Conservation (phyloP, 768 basidiomycete species). For the Cystobasidium onofrii region DNA sequence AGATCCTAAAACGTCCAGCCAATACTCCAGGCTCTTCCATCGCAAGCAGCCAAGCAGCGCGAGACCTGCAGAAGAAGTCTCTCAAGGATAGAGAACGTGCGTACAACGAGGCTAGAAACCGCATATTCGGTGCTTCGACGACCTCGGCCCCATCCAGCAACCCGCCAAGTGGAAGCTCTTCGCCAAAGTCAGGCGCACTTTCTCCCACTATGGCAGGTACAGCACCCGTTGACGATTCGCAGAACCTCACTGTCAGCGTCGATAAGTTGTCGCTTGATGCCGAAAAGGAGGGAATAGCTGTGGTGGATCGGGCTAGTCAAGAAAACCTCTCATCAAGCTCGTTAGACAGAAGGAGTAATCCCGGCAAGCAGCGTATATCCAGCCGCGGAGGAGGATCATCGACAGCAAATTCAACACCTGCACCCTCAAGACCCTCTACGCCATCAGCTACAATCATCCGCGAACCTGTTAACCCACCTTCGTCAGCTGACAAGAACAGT, state of each 20-base stretch:
- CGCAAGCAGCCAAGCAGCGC: neutral
- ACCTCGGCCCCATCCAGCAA: neutral
- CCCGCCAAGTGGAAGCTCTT: neutral
- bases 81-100: constrained; percentile 21
- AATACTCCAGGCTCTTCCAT: neutral
- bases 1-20: constrained; percentile 21
- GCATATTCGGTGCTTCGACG: constrained; percentile 15
- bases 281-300: neutral
- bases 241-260: neutral
- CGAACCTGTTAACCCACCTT: constrained; percentile 28
- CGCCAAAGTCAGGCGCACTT: neutral
- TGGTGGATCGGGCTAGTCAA: neutral
- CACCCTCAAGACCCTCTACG: neutral
- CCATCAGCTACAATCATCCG: neutral
- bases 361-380: neutral
- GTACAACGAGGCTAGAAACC: constrained; percentile 20
- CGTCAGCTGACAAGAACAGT: neutral
- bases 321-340: neutral
- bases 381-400: neutral
- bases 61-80: neutral
- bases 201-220: neutral
- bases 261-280: neutral
- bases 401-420: neutral
- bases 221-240: neutral
- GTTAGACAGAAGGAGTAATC: neutral